phyloP scores from a whole-genome alignment of 352 stramenopile species.

The Globisporangium viniferum region DNA sequence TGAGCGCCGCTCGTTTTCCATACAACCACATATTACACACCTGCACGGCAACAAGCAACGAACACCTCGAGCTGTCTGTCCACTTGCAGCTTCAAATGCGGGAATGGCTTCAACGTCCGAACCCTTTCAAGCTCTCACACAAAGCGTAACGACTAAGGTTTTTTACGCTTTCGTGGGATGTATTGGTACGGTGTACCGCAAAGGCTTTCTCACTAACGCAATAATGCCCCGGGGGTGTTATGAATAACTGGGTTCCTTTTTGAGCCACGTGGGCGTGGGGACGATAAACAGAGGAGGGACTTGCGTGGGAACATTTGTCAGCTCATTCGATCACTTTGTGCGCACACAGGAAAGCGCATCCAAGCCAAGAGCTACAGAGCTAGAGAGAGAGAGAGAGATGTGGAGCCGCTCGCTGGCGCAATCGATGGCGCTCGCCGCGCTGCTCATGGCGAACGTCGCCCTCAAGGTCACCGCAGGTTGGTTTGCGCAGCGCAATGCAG shows the following conservation, averaged over 20 bases:
- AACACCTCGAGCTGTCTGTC: too few relatives aligned
- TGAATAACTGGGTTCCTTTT: neutral
- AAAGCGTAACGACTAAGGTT: neutral
- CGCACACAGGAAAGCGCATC: neutral
- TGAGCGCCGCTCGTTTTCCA: too few relatives aligned
- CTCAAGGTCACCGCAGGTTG: slow-evolving; percentile 10
- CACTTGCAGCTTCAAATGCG: neutral
- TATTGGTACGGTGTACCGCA: too few relatives aligned
- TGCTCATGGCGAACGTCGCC: slow-evolving; percentile 12
- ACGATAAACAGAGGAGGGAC: too few relatives aligned
- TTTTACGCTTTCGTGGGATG: too few relatives aligned
- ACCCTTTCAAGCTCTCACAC: neutral
- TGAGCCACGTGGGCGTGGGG: neutral
- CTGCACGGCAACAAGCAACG: too few relatives aligned
- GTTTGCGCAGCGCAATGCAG: neutral
- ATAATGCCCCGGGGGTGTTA: neutral
- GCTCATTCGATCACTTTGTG: neutral
- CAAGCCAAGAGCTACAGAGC: neutral
- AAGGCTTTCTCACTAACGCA: too few relatives aligned
- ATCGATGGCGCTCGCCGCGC: slow-evolving; percentile 14
- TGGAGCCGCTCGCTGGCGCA: slow-evolving; percentile 16
- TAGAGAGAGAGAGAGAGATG: slow-evolving; percentile 7
- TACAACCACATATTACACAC: too few relatives aligned
- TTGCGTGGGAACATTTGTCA: neutral
- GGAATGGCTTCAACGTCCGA: neutral